Conservation (phyloP, 1,284 basidiomycete genomes). For the Ceratobasidium sp. region DNA sequence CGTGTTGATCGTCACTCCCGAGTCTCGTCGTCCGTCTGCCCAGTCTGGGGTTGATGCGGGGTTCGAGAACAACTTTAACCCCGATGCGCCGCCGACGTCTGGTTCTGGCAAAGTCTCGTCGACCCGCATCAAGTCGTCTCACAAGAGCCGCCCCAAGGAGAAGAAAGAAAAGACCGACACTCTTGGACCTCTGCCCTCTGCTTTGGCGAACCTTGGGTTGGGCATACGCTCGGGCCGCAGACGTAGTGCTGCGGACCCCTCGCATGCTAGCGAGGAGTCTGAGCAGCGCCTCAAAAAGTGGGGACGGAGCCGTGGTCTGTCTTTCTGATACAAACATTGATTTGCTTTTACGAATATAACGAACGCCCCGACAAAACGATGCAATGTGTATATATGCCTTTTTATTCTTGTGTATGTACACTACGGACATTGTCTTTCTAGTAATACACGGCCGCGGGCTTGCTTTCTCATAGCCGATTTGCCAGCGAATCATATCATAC, state of each 20-base stretch:
- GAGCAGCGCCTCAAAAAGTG: slow-evolving; percentile 36
- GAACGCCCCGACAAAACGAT: slow-evolving; percentile 13
- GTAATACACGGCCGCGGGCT: not conserved
- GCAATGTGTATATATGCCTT: slow-evolving; percentile 24
- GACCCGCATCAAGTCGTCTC: not conserved
- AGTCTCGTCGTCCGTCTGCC: slow-evolving; percentile 35
- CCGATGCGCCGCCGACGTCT: not conserved
- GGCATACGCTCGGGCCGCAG: slow-evolving; percentile 29
- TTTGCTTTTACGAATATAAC: slow-evolving; percentile 4
- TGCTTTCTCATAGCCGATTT: not conserved
- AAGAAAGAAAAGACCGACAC: slow-evolving; percentile 29
- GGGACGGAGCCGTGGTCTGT: slow-evolving; percentile 36
- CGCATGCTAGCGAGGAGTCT: slow-evolving; percentile 14
- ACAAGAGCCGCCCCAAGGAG: slow-evolving; percentile 16
- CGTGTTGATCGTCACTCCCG: slow-evolving; percentile 36
- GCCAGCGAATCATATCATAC: no score
- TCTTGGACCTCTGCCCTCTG: slow-evolving; percentile 27
- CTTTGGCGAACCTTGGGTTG: slow-evolving; percentile 31
- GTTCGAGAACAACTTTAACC: slow-evolving; percentile 38
- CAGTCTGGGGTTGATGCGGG: slow-evolving; percentile 32
- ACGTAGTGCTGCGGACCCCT: slow-evolving; percentile 28
- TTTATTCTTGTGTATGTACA: slow-evolving; percentile 6
- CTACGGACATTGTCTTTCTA: not conserved
- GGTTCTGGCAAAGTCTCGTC: not conserved
- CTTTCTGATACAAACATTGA: slow-evolving; percentile 22